Evolutionary conservation across 192 early-diverging fungal species (phyloP), one percentile per base, ranked within the genome.

Genomic region (Umbelopsis isabellina): DNA sequence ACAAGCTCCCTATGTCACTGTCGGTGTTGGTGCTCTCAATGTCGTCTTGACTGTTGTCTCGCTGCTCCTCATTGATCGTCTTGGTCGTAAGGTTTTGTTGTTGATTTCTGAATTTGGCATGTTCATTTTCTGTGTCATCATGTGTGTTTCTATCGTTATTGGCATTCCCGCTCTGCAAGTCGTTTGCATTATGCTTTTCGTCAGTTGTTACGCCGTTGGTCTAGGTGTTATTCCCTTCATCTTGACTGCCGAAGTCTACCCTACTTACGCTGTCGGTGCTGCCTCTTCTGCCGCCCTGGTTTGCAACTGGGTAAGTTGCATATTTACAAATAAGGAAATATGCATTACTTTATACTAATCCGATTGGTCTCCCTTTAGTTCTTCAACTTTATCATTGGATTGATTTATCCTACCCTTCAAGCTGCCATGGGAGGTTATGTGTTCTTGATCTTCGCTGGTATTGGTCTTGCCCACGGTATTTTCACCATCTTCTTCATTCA

Each of bases 71-170:
- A 86, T 85, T 13, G 90, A 91, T 52, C 80, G 73, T 4, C 74
- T 90, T 23, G 90, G 91, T 37, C 85, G 90, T 46, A 81, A 83
- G 30, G 74, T 83, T 9, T 69, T 93, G 45, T 74, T 91, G 12
- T 73, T 91, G 1, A 65, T 77, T 65, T 85, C 85, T 21, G 51
- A 87, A 58, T 68, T 72, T 3, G 86, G 86, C 3, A 93, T 93
- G 92, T 83, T 76, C 35, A 35, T 86, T 9, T 87, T 83, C 76
- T 82, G 83, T n/a, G 76, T 85, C 6, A 71, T 78, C 9, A 73
- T 80, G 41, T 78, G 74, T 33, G 51, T 82, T 23, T 69, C 69
- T n/a, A 23, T 72, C 22, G 52, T 65, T 1, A 48, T 69, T 15
- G 53, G 77, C 44, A n/a, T 66, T 45, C 49, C 48, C 41, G 46